These are phyloP conservation scores for Hericium erinaceus DNA, from an alignment of 768 basidiomycete species.

Conservation along the genomic window DNA sequence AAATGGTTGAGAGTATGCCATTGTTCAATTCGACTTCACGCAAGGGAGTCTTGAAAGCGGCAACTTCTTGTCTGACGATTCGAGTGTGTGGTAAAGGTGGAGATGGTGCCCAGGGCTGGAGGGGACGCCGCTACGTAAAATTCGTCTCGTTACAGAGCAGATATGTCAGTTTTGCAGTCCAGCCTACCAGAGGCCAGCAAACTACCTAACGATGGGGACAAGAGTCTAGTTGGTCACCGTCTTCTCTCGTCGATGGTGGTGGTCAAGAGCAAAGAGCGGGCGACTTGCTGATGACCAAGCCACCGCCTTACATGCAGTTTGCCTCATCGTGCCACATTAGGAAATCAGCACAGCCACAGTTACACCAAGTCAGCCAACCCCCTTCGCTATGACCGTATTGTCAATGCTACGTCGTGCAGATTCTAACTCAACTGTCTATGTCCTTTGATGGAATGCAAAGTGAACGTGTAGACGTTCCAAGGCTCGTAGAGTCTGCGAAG, in stretches of 20 bases:
- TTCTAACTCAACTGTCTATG: too few species aligned
- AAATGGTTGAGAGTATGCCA: conserved; percentile 44
- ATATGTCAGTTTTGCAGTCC: background rate
- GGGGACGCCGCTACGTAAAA: background rate
- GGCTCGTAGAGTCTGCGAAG: too few species aligned
- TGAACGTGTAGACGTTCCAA: too few species aligned
- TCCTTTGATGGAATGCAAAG: too few species aligned
- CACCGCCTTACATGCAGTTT: background rate
- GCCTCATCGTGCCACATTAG: too few species aligned
- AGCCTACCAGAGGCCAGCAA: background rate
- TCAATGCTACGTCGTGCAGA: too few species aligned
- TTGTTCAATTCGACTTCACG: conserved; percentile 1
- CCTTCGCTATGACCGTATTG: too few species aligned
- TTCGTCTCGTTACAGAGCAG: background rate
- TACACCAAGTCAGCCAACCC: too few species aligned
- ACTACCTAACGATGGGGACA: background rate
- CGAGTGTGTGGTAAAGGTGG: background rate
- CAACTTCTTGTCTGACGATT: too few species aligned
- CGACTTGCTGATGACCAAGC: background rate
- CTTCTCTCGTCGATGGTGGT: background rate
- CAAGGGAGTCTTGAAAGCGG: background rate
- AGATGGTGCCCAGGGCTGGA: background rate
- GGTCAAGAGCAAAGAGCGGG: background rate
- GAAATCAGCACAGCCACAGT: too few species aligned
- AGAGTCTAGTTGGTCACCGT: background rate